Conservation (phyloP, 2,329 filamentous ascomycete species). For the Diplodia scrobiculata region DNA sequence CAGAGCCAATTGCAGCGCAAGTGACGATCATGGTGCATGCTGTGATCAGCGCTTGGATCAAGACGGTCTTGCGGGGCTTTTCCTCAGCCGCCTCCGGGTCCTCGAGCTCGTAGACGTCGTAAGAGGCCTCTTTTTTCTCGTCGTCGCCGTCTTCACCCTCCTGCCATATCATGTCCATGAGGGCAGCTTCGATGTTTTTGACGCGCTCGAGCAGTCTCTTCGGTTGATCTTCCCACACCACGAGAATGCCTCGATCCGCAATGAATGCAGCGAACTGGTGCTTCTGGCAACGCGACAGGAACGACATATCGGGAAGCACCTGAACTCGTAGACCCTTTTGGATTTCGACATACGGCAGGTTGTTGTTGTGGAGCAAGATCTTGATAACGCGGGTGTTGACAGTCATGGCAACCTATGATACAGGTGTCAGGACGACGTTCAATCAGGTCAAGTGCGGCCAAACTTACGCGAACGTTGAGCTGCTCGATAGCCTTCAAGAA, state of each 20-base stretch:
- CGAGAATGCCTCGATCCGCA: constrained; percentile 58
- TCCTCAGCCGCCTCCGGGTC: constrained; percentile 50
- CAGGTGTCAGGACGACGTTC: constrained; percentile 25
- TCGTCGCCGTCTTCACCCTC: constrained; percentile 50
- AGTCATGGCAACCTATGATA: constrained; percentile 64
- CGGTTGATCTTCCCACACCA: constrained; percentile 67
- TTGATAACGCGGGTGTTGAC: constrained; percentile 66
- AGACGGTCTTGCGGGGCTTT: constrained; percentile 53
- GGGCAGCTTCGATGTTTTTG: constrained; percentile 54
- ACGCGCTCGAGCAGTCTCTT: constrained; percentile 58
- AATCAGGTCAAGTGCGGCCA: constrained; percentile 33
- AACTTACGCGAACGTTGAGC: constrained; percentile 57
- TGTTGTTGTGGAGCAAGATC: constrained; percentile 57
- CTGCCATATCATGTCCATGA: constrained; percentile 62
- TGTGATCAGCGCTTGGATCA: constrained; percentile 60
- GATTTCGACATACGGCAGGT: constrained; percentile 60
- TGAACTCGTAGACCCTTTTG: constrained; percentile 62
- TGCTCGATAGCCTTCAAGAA: constrained; percentile 55
- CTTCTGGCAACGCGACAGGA: constrained; percentile 62
- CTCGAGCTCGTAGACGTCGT: constrained; percentile 41
- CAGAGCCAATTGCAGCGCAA: constrained; percentile 58
- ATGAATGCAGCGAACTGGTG: constrained; percentile 69
- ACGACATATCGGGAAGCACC: constrained; percentile 60
- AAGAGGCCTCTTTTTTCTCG: constrained; percentile 43
- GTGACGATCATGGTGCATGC: constrained; percentile 57